Base-by-base conservation (phyloP, 2,329 filamentous ascomycete genomes). In the Rutstroemia sp. region DNA sequence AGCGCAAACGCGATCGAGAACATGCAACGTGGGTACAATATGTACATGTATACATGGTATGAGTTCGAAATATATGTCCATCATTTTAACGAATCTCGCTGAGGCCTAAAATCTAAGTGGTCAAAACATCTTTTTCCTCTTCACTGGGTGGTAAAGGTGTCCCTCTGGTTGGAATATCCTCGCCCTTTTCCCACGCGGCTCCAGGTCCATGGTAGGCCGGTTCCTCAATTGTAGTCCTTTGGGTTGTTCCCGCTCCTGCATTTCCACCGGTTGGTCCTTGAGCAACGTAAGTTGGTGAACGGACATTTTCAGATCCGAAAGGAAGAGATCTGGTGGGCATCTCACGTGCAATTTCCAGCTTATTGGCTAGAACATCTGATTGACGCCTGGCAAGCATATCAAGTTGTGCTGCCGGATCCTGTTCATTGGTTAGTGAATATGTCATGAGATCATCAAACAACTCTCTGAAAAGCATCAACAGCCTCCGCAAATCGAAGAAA, bases 391-490 rank as follows among this genome's bases (percentile, higher is more conserved):
- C 84, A 61, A 91, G 77, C 71, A 86, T 83, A 69, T 87, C 83
- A 65, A 92, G 80, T 72, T 85, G 84, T 60, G 74, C 79, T 65
- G 78, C 73, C 58, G 88, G 88, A 72, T 92, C 86, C 86, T 89
- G 71, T 76, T 42, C 23, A 38, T 25, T 46, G 21, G 54, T 56
- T n/a, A 56, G 54, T 56, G 54, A 56, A 30, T 52, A 52, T 46
- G 23, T 38, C 3, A 16, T 9, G 52, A 52, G 54, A 47, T 56
- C 54, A 30, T 52, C 23, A 17, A 46, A 23, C 25, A 56, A 41
- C 17, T 30, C 52, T 39, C 52, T 30, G 42, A 56, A 42, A 34
- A 45, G 30, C 14, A 51, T 39, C 41, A 56, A 52, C 19, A 56
- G 39, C n/a, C 19, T 46, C n/a, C 19, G 25, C 5, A 56, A 34